phyloP scores from a whole-genome alignment of 352 stramenopile genomes.

The Phytophthora melonis region DNA sequence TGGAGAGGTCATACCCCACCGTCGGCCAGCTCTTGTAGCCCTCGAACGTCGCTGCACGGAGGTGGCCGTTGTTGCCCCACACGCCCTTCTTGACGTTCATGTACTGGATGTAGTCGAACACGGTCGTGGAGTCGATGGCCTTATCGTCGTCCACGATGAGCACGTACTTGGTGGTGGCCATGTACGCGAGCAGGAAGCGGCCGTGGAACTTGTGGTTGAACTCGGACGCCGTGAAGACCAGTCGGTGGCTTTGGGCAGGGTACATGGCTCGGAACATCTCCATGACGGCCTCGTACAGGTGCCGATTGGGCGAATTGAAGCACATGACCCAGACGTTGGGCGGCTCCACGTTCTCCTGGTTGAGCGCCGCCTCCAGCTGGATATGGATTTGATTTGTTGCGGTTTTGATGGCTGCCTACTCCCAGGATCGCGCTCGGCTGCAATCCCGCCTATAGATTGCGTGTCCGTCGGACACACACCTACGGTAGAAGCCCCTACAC shows the following conservation, averaged over 20 bases:
- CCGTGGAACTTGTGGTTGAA: conserved; percentile 57
- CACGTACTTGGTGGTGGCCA: conserved; percentile 56
- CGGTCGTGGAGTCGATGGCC: conserved; percentile 41
- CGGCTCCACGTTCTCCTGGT: conserved; percentile 38
- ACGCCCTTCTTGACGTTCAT: conserved; percentile 17
- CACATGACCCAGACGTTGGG: conserved; percentile 58
- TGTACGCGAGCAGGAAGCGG: conserved; percentile 54
- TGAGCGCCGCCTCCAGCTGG: conserved; percentile 43
- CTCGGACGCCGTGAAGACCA: conserved; percentile 40
- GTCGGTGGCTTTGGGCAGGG: conserved; percentile 13
- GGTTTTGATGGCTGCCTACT: no score
- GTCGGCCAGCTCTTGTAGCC: not conserved
- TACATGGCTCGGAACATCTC: conserved; percentile 18
- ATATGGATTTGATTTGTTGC: no score
- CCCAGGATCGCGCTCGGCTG: no score
- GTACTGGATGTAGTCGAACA: conserved; percentile 43
- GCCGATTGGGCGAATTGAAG: conserved; percentile 47
- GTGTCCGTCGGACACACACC: no score
- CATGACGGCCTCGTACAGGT: conserved; percentile 43
- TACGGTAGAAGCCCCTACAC: no score
- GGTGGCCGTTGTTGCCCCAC: not conserved
- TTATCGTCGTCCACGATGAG: conserved; percentile 51
- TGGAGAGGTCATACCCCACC: not conserved
- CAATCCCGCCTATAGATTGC: no score
- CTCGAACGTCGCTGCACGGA: not conserved